A percentile compares a stretch with the other conserved stretches of the same genome.
Conservation (phyloP, 331 rosid species). For the Dryas integrifolia region DNA sequence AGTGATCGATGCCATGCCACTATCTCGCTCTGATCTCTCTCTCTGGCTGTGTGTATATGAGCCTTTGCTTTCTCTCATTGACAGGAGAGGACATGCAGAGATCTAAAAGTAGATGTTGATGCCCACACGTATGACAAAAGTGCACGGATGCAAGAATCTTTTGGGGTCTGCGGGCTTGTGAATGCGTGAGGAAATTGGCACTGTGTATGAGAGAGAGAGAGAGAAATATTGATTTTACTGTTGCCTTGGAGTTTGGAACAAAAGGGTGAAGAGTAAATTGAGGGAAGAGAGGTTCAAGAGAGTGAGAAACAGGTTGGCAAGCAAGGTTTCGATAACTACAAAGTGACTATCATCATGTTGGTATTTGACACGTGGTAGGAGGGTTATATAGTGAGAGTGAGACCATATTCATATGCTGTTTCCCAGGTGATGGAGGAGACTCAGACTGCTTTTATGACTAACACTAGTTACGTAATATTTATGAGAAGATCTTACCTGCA, state of each 20-base stretch:
- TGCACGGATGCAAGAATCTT: constrained; percentile 63
- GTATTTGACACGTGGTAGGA: no score
- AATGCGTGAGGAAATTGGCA: constrained; percentile 14
- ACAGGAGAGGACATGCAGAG: constrained; percentile 52
- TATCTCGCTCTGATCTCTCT: constrained; percentile 5
- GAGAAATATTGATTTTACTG: neutral
- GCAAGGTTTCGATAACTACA: neutral
- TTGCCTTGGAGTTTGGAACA: constrained; percentile 10
- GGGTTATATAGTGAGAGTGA: neutral
- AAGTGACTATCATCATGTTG: neutral
- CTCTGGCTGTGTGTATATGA: neutral
- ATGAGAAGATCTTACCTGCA: no score
- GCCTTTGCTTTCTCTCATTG: constrained; percentile 29
- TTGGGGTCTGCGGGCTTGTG: constrained; percentile 44
- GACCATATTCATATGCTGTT: neutral
- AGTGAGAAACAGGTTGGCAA: neutral
- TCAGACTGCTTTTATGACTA: no score
- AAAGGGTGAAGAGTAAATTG: neutral
- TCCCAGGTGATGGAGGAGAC: neutral
- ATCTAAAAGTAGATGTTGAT: constrained; percentile 46
- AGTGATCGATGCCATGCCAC: constrained; percentile 36
- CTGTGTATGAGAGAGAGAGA: neutral
- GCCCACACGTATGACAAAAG: constrained; percentile 84
- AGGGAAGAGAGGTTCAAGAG: neutral
- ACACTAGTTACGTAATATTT: no score